Conservation (phyloP, 768 basidiomycete genomes). For the Serendipita indica region DNA sequence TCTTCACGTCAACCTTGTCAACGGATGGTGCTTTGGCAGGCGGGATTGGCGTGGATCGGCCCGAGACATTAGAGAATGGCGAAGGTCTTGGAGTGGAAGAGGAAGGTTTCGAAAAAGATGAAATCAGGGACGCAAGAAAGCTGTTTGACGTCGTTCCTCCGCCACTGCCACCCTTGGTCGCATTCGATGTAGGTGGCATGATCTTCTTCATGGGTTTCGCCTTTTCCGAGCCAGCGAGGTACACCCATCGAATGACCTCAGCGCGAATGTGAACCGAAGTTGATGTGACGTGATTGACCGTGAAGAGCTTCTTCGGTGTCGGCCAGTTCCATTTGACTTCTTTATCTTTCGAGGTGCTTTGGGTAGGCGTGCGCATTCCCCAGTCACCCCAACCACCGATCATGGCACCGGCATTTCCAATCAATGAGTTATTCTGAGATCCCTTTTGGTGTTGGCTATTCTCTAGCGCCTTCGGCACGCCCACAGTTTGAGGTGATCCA, state of each 20-base stretch:
- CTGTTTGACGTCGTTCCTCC: slow-evolving; percentile 18
- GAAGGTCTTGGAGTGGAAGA: slow-evolving; percentile 21
- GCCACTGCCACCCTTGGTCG: slow-evolving; percentile 14
- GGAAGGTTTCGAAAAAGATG: slow-evolving; percentile 21
- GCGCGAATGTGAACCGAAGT: slow-evolving; percentile 64
- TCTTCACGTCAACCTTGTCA: slow-evolving; percentile 5
- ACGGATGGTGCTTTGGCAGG: slow-evolving; percentile 13
- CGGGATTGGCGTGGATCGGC: slow-evolving; percentile 25
- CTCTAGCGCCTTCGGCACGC: slow-evolving; percentile 42
- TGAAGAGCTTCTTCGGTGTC: slow-evolving; percentile 22
- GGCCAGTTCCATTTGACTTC: slow-evolving; percentile 7
- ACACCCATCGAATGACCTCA: slow-evolving; percentile 68
- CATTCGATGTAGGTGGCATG: not conserved
- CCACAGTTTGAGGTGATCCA: slow-evolving; percentile 36
- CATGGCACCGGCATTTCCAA: slow-evolving; percentile 28
- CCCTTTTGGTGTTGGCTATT: slow-evolving; percentile 35
- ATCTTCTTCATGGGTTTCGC: slow-evolving; percentile 22
- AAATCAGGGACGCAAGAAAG: slow-evolving; percentile 30
- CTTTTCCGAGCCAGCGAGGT: slow-evolving; percentile 49
- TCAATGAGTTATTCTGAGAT: slow-evolving; percentile 51
- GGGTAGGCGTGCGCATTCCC: not conserved
- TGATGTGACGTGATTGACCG: slow-evolving; percentile 43
- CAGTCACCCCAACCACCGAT: slow-evolving; percentile 26
- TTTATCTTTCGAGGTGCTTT: not conserved
- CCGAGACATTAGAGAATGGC: slow-evolving; percentile 21